Evolutionary conservation across 2,329 filamentous ascomycete genomes (phyloP), one percentile per base, ranked within the genome.

Genomic region (Thelonectria olida): DNA sequence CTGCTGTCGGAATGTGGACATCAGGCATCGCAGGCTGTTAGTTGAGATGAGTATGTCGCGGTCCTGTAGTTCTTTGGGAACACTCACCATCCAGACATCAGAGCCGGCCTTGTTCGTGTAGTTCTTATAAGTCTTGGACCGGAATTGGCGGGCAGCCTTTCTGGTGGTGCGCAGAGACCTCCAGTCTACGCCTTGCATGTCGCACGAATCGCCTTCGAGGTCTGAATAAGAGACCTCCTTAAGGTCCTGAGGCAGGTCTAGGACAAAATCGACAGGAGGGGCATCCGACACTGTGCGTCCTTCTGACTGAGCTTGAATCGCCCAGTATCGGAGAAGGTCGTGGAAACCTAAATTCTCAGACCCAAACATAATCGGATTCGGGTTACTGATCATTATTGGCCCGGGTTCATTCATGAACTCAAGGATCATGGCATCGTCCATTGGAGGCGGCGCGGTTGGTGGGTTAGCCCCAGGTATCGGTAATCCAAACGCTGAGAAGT

Each of bases 161-260:
- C 86, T 81, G 10, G 80, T 80, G 2, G 87, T 82, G 2, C 82
- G 82, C 64, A 89, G 75, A 12, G 78, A 73, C 2, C 73, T 66
- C 88, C 88, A 90, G 69, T 88, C 74, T 34, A 90, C 78, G 51
- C 87, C 85, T 68, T 90, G 88, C 22, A 88, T 72, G 67, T 90
- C 88, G 58, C 77, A 86, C 47, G 67, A 54, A 48, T 89, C 85
- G 1, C 85, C 87, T n/a, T 77, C 70, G 7, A 90, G 78, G 53
- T 89, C 81, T 6, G 72, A 68, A 61, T 82, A 83, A 3, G 72
- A 61, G 28, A 79, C 67, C 44, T 73, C 64, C 7, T 67, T 54
- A 12, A 72, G 39, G 15, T 4, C 50, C 51, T 13, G 60, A 28
- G 19, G 51, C 51, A 12, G 69, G 72, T 61, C 76, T 73, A 51